Percentiles rank a stretch among this genome's conserved stretches.
These are phyloP conservation scores for Tilletiaria anomala DNA, from an alignment of 1,284 basidiomycete genomes.

Conservation along the genomic window DNA sequence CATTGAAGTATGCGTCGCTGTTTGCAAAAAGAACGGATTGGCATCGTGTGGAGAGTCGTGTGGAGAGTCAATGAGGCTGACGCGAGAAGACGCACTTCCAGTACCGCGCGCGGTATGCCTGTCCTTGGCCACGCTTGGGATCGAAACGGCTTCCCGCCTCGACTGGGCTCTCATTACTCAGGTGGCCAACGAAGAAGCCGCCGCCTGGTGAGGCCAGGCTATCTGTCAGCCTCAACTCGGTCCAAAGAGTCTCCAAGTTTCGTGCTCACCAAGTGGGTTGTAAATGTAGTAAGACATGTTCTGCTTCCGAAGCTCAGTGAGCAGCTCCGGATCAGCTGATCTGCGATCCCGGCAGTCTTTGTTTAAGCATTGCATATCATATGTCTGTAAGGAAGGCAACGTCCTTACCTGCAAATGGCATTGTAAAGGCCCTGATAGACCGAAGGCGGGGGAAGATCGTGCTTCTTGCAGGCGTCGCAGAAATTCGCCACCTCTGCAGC, in stretches of 20 bases:
- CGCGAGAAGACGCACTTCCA: too few species aligned
- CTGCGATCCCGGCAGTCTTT: too few species aligned
- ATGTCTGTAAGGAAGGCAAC: too few species aligned
- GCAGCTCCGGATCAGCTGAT: slow-evolving; percentile 14
- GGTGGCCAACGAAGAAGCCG: slow-evolving; percentile 17
- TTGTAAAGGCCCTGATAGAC: slow-evolving; percentile 51
- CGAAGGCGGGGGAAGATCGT: slow-evolving; percentile 51
- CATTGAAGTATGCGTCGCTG: slow-evolving; percentile 22
- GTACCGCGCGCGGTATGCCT: slow-evolving; percentile 19
- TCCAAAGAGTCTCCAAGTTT: slow-evolving; percentile 21
- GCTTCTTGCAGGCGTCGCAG: slow-evolving; percentile 47
- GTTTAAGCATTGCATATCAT: too few species aligned
- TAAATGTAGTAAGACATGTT: slow-evolving; percentile 47
- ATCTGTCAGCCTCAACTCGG: not conserved
- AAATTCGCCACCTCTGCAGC: slow-evolving; percentile 54
- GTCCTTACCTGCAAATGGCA: slow-evolving; percentile 11
- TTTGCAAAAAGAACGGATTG: too few species aligned
- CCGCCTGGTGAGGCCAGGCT: slow-evolving; percentile 4
- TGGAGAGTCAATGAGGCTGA: too few species aligned
- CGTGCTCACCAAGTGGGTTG: slow-evolving; percentile 27
- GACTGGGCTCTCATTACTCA: not conserved
- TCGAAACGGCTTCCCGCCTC: slow-evolving; percentile 19
- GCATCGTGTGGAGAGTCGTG: too few species aligned
- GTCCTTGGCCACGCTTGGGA: slow-evolving; percentile 11
- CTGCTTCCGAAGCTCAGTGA: slow-evolving; percentile 40